These are phyloP conservation scores for Pseudogymnoascus sp. DNA, from an alignment of 2,329 filamentous ascomycete genomes.

Conservation along the genomic window DNA sequence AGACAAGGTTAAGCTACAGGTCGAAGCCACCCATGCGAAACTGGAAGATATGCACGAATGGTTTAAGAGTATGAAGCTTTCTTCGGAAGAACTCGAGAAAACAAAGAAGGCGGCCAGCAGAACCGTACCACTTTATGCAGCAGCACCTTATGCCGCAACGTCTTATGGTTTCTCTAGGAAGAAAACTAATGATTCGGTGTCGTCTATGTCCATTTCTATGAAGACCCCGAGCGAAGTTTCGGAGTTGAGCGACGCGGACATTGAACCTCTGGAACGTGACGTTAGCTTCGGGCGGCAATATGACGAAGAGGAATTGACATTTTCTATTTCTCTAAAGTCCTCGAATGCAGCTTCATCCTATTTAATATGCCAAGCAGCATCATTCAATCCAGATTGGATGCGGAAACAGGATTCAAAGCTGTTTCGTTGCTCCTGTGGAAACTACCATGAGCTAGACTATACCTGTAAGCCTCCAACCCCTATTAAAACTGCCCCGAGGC, in stretches of 20 bases:
- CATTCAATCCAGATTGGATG: slow-evolving; percentile 9
- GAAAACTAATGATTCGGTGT: not conserved
- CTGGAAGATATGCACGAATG: not conserved
- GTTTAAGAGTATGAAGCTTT: not conserved
- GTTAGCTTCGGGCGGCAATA: not conserved
- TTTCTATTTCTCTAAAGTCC: not conserved
- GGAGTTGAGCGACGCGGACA: not conserved
- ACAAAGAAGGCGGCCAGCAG: not conserved
- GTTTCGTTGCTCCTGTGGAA: slow-evolving; percentile 1
- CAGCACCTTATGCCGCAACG: not conserved
- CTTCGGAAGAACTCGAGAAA: not conserved
- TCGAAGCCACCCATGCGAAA: not conserved
- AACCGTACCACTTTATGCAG: not conserved
- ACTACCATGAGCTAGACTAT: slow-evolving; percentile 9
- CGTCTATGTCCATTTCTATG: not conserved
- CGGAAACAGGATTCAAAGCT: not conserved
- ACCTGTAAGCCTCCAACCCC: not conserved
- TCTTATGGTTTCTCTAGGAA: not conserved
- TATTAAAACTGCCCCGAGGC: not conserved
- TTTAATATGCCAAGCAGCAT: not conserved
- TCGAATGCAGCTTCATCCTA: not conserved
- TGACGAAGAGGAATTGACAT: not conserved
- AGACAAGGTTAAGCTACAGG: not conserved
- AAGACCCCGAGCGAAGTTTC: not conserved
- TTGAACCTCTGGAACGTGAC: not conserved